Evolutionary conservation across 2,329 filamentous ascomycete genomes (phyloP).

Genomic region (Nothophoma quercina): DNA sequence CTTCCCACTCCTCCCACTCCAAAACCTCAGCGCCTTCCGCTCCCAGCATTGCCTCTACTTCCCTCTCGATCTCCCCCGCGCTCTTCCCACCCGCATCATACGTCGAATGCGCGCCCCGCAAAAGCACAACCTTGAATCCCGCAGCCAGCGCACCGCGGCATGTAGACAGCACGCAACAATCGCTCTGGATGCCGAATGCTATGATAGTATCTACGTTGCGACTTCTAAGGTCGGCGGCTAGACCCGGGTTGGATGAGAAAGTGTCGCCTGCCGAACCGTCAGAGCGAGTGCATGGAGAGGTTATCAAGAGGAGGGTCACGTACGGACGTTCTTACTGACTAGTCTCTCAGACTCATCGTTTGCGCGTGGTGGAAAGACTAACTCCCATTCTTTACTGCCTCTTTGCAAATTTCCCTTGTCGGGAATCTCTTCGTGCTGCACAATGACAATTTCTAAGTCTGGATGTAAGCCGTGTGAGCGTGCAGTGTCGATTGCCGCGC

Average conservation of each 20-base stretch:
- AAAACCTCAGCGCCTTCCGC: neutral
- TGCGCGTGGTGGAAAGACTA: slow-evolving; percentile 15
- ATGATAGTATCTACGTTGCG: slow-evolving; percentile 9
- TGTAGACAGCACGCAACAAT: slow-evolving; percentile 23
- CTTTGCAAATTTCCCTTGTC: slow-evolving; percentile 5
- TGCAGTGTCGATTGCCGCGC: slow-evolving; percentile 3
- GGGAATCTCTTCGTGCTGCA: slow-evolving; percentile 20
- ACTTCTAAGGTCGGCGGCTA: slow-evolving; percentile 5
- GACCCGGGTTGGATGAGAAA: slow-evolving; percentile 11
- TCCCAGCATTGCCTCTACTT: slow-evolving; percentile 6
- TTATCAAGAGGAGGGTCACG: neutral
- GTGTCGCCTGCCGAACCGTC: slow-evolving; percentile 8
- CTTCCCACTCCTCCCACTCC: slow-evolving; percentile 3
- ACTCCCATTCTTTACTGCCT: slow-evolving; percentile 14
- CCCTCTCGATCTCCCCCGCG: slow-evolving; percentile 10
- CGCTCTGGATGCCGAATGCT: slow-evolving; percentile 22
- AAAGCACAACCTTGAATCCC: slow-evolving; percentile 16
- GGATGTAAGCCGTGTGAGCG: neutral
- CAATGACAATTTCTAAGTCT: slow-evolving; percentile 11
- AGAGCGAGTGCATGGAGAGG: neutral
- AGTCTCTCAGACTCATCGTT: slow-evolving; percentile 4
- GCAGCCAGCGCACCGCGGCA: slow-evolving; percentile 13
- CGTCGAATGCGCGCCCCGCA: slow-evolving; percentile 17
- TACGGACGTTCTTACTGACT: slow-evolving; percentile 14
- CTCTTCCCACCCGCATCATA: slow-evolving; percentile 5